Evolutionary conservation across 768 basidiomycete genomes (phyloP).

Genomic region (Podaxis pistillaris): DNA sequence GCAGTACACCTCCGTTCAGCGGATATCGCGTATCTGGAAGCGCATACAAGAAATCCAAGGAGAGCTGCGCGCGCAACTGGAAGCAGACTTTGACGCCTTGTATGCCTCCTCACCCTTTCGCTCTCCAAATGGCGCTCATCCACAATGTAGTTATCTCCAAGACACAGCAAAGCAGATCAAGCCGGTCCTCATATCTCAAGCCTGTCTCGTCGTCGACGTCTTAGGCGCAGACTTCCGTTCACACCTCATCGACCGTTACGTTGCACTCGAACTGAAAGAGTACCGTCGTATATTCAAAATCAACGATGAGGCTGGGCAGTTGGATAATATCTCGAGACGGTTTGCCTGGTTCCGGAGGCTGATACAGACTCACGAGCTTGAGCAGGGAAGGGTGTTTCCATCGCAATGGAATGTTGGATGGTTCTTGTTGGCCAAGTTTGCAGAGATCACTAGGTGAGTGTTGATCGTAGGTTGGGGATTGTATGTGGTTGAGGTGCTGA

Average conservation of each 20-base stretch:
- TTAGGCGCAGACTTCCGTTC: slow-evolving; percentile 80
- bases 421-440: slow-evolving; percentile 79
- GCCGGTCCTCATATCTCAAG: slow-evolving; percentile 67
- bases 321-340: slow-evolving; percentile 90
- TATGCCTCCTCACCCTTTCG: slow-evolving; percentile 36
- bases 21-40: slow-evolving; percentile 75
- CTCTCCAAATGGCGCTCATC: neutral
- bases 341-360: slow-evolving; percentile 95
- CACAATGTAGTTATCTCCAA: slow-evolving; percentile 65
- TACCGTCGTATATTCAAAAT: slow-evolving; percentile 94
- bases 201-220: slow-evolving; percentile 87
- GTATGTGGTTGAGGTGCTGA: neutral
- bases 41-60: slow-evolving; percentile 82
- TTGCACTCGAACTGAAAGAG: slow-evolving; percentile 88
- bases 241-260: slow-evolving; percentile 85
- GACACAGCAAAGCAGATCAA: slow-evolving; percentile 69
- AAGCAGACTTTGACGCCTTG: slow-evolving; percentile 92
- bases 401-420: slow-evolving; percentile 83
- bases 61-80: slow-evolving; percentile 76
- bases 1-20: slow-evolving; percentile 71
- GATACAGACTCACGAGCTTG: slow-evolving; percentile 82
- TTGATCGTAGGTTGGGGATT: neutral
- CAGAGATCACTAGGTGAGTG: slow-evolving; percentile 83
- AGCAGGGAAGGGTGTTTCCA: slow-evolving; percentile 83
- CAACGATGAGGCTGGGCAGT: slow-evolving; percentile 91